phyloP scores from a whole-genome alignment of 148 eudicot genomes.

The Vaccinium vitisidaea region DNA sequence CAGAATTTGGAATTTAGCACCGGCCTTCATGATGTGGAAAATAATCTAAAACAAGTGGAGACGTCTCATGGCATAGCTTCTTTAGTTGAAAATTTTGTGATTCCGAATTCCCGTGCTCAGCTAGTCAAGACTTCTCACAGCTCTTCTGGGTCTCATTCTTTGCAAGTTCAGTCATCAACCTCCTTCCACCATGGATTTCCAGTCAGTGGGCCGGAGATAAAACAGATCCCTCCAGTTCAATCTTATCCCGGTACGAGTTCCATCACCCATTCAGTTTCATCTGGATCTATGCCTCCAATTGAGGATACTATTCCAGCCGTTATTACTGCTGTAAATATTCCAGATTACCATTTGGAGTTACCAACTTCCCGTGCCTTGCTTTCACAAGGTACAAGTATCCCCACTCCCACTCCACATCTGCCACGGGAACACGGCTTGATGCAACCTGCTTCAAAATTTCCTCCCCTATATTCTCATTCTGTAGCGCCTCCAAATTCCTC shows the following conservation, averaged over 20 bases:
- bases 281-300: constrained; percentile 17
- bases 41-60: constrained; percentile 16
- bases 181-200: constrained; percentile 25
- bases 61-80: constrained; percentile 22
- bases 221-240: constrained; percentile 11
- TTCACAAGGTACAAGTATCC: constrained; percentile 27
- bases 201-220: constrained; percentile 16
- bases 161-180: constrained; percentile 25
- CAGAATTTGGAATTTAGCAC: constrained; percentile 10
- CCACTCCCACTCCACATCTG: constrained; percentile 27
- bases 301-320: constrained; percentile 10
- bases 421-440: constrained; percentile 25
- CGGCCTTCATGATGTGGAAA: constrained; percentile 26
- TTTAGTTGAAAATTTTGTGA: constrained; percentile 16
- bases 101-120: constrained; percentile 31
- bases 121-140: constrained; percentile 15
- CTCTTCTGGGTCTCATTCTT: constrained; percentile 25
- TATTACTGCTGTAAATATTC: constrained; percentile 18
- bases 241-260: constrained; percentile 14
- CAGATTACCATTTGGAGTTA: constrained; percentile 31
- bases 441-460: constrained; percentile 24
- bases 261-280: constrained; percentile 16
- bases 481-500: constrained; percentile 36
- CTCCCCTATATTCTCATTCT: constrained; percentile 48
- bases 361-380: constrained; percentile 32